These are phyloP conservation scores for Candida frijolesensis DNA, from an alignment of 1,139 yeast species.

Conservation along the genomic window DNA sequence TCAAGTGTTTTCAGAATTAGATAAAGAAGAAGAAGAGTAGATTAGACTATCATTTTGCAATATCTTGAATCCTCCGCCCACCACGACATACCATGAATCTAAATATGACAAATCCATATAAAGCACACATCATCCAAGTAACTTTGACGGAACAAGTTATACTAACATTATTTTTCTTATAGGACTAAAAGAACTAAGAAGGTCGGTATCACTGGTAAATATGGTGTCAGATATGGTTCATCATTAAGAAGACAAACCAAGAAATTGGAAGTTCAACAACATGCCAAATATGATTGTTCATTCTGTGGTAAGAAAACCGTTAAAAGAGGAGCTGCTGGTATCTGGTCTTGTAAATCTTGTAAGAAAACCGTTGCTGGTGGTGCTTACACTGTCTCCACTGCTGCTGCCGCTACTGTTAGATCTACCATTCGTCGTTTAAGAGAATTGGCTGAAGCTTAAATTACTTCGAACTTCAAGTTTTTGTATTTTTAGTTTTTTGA, in stretches of 20 bases:
- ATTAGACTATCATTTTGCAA: no score
- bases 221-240: constrained; percentile 99
- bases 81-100: no score
- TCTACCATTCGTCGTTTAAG: constrained; percentile 99
- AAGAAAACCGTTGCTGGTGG: constrained; percentile 99
- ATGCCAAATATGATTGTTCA: constrained; percentile 97
- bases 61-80: no score
- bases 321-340: constrained; percentile 97
- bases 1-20: no score
- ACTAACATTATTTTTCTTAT: constrained; percentile 40
- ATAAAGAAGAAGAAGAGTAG: no score
- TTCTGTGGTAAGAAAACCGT: constrained; percentile 99
- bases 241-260: constrained; percentile 99
- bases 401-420: constrained; percentile 99
- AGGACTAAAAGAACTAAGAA: constrained; percentile 99
- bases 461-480: constrained; percentile 9
- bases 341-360: constrained; percentile 97
- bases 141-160: constrained; percentile 11
- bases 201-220: constrained; percentile 99
- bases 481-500: constrained; percentile 15
- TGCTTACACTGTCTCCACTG: constrained; percentile 98
- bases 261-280: constrained; percentile 99
- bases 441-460: constrained; percentile 98
- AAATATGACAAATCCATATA: no score
- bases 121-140: background rate